A percentile compares a stretch with the other conserved stretches of the same genome.
Conservation (phyloP, 2,329 filamentous ascomycete genomes). For the Thelonectria discophora region DNA sequence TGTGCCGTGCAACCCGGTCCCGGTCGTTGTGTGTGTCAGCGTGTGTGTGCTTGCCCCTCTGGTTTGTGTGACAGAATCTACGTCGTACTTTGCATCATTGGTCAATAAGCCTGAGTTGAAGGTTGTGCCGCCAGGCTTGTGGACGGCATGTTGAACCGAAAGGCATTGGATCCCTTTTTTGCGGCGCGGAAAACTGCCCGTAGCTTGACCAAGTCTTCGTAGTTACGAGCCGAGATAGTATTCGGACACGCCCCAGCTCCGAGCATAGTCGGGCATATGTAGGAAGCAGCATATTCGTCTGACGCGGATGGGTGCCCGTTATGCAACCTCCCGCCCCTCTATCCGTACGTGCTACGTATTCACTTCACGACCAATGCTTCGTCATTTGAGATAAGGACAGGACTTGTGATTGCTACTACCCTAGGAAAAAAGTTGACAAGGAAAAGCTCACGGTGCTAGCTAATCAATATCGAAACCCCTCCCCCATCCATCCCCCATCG, state of each 20-base stretch:
- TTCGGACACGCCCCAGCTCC: background rate
- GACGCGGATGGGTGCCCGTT: too few species aligned
- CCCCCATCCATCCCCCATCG: background rate
- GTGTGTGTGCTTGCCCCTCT: background rate
- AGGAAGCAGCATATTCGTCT: too few species aligned
- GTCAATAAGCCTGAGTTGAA: background rate
- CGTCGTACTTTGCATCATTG: background rate
- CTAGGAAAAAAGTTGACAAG: background rate
- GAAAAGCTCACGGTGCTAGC: background rate
- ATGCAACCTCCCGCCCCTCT: too few species aligned
- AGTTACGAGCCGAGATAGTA: background rate
- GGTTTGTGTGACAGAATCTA: background rate
- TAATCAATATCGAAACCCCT: background rate
- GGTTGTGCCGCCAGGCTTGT: too few species aligned
- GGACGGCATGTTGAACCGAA: too few species aligned
- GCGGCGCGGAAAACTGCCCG: too few species aligned
- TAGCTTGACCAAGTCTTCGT: too few species aligned
- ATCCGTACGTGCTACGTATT: too few species aligned
- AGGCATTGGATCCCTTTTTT: too few species aligned
- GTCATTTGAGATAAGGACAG: background rate
- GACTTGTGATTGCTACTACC: background rate
- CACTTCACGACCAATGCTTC: too few species aligned
- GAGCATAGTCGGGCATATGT: conserved; percentile 7
- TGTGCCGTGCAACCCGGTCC: conserved; percentile 4
- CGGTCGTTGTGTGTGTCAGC: background rate